Base-by-base conservation (phyloP, 1,284 basidiomycete species). In the Puccinia triticina region DNA sequence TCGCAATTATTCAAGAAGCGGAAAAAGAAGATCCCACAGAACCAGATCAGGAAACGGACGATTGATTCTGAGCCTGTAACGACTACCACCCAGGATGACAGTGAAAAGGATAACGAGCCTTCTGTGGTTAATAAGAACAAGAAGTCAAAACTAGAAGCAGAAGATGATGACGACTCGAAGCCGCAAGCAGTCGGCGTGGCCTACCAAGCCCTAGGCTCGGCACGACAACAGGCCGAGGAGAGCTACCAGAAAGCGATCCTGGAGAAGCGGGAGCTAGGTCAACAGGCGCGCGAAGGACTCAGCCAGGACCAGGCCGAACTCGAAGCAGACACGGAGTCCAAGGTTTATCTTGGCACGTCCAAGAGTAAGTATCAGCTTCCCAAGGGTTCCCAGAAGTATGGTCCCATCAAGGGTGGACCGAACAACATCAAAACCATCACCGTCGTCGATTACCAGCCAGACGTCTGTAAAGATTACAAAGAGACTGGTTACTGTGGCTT, bases 401-500 rank as follows among this genome's bases (percentile, higher is more conserved):
- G 84, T 67, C 43, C 84, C n/a, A 83, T 84, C 53, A 84, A 84
- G 69, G 86, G 86, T 0, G 86, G 78, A 34, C 59, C 91, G 11
- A 92, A 89, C 85, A 98, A 96, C 83, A 96, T 99, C 84, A 91
- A 95, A 82, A 96, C 94, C 1, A 95, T 98, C 78, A 98, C 96
- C 0, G 92, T 98, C 82, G 91, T 95, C 74, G 97, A 99, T 89
- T 99, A 98, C 88, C 97, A 99, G 88, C 96, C 97, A 2, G 96
- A 98, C 86, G 94, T 98, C 29, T 99, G 97, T 88, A 99, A 99
- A 88, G 96, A 98, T 88, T 99, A 99, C 88, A 98, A 98, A 91
- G 96, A 99, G 88, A 99, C 96, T 64, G 97, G 97, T 0, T 99
- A 95, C 87, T 99, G 96, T 88, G 97, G 97, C 4, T 99, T 97